Evolutionary conservation across 1,284 basidiomycete species (phyloP).

Genomic region (Ceratobasidium theobromae): DNA sequence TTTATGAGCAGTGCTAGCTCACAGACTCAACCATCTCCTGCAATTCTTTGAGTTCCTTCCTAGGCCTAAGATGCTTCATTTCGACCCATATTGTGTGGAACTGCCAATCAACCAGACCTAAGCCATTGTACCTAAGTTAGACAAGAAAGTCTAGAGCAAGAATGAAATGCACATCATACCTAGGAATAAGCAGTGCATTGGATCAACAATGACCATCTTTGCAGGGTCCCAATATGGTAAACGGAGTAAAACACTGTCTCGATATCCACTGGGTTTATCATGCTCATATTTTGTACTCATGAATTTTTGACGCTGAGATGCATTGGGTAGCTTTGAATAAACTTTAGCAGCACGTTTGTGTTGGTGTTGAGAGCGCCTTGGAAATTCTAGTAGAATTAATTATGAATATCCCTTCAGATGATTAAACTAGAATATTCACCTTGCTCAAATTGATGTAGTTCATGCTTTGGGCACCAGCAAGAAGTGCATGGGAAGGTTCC

Average conservation of each 20-base stretch:
- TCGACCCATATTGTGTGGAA: background rate
- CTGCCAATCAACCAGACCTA: constrained; percentile 1
- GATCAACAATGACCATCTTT: constrained; percentile 33
- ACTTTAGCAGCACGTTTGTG: background rate
- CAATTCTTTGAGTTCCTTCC: background rate
- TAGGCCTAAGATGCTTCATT: background rate
- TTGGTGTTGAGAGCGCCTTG: background rate
- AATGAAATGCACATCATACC: constrained; percentile 7
- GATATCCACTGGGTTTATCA: constrained; percentile 2
- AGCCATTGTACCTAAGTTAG: background rate
- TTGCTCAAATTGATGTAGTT: background rate
- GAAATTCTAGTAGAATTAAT: background rate
- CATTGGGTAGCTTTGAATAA: background rate
- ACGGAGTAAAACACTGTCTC: constrained; percentile 22
- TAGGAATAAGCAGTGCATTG: constrained; percentile 37
- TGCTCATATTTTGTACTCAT: background rate
- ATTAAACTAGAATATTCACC: background rate
- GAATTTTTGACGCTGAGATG: background rate
- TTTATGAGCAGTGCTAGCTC: background rate
- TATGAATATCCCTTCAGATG: background rate
- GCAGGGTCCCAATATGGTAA: constrained; percentile 36
- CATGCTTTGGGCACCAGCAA: background rate
- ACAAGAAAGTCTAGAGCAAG: background rate
- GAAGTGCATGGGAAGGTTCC: background rate
- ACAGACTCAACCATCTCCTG: background rate